These are phyloP conservation scores for Cinnamomum micranthum DNA, from an alignment of 164 flowering plant species.

Conservation along the genomic window DNA sequence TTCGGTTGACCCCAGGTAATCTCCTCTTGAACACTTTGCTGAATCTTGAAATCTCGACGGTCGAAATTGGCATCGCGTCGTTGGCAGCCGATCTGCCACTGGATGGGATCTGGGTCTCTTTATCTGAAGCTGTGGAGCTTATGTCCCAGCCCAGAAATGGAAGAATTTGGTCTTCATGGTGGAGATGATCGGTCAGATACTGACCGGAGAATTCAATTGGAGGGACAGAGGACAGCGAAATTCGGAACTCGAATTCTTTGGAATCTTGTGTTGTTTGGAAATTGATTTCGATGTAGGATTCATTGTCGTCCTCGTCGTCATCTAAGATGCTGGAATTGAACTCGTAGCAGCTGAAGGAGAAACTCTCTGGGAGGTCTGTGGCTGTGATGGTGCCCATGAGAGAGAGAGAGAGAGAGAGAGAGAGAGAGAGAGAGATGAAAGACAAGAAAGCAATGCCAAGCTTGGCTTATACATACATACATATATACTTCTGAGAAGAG, in stretches of 20 bases:
- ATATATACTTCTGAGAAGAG: no score
- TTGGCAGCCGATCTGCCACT: neutral
- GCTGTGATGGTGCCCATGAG: neutral
- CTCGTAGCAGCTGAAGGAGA: constrained; percentile 28
- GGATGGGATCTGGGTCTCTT: neutral
- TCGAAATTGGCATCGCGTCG: neutral
- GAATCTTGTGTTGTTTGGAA: constrained; percentile 4
- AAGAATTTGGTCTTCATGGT: neutral
- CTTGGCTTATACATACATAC: no score
- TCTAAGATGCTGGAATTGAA: constrained; percentile 1
- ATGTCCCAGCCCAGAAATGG: neutral
- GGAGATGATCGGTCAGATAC: neutral
- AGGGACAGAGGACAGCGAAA: constrained; percentile 28
- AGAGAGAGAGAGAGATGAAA: neutral
- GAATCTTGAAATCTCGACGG: neutral
- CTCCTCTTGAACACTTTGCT: neutral
- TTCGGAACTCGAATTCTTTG: constrained; percentile 17
- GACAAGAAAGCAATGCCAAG: neutral
- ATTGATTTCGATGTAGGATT: constrained; percentile 34
- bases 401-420: neutral
- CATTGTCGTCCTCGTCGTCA: constrained; percentile 11
- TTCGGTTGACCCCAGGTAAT: neutral
- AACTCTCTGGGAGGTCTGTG: constrained; percentile 16
- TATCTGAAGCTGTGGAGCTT: neutral
- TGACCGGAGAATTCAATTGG: neutral